Evolutionary conservation across 768 basidiomycete genomes (phyloP), one percentile per base, ranked within the genome.

Genomic region (Macrolepiota fuliginosa): DNA sequence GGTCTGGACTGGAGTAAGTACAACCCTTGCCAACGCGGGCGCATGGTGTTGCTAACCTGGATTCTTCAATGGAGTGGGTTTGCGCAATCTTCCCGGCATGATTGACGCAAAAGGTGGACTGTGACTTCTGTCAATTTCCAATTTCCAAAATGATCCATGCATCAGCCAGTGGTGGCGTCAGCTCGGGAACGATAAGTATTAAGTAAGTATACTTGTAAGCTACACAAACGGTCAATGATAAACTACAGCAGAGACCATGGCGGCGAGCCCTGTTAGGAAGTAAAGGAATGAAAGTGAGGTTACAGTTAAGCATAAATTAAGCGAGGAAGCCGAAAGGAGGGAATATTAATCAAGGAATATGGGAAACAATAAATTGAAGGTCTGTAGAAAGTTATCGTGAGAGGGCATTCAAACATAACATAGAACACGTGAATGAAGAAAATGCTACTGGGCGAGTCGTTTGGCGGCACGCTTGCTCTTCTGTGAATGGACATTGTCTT

Each of bases 1-100:
- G 81, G 62, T 84, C 91, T 92, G 52, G 37, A 22, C 7, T 3
- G 7, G 29, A 7, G 29, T 32, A 32, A 32, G 29, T 32, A 7
- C 29, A 32, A 32, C 29, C 29, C 7, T 7, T 32, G 29, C 29
- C 29, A 32, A 32, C 29, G 29, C 7, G 29, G 7, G 29, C 29
- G 29, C 7, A 7, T 3, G 7, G 29, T 32, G n/a, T n/a, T n/a
- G 25, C 40, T 61, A 59, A 81, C 79, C 79, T 75, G 72, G 76
- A 50, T 64, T 67, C 62, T 72, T 72, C 49, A 81, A 69, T 9
- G 76, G 76, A 36, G 66, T 66, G 35, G 62, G 62, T 51, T 66
- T 70, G 59, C 69, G 68, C 36, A 66, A 55, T 27, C 60, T 65
- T 19, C 64, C 70, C 35, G 73, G 70, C 76, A 75, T 77, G 39